These are phyloP conservation scores for Penicillium crystallinum DNA, from an alignment of 495 filamentous ascomycete genomes.

Conservation along the genomic window DNA sequence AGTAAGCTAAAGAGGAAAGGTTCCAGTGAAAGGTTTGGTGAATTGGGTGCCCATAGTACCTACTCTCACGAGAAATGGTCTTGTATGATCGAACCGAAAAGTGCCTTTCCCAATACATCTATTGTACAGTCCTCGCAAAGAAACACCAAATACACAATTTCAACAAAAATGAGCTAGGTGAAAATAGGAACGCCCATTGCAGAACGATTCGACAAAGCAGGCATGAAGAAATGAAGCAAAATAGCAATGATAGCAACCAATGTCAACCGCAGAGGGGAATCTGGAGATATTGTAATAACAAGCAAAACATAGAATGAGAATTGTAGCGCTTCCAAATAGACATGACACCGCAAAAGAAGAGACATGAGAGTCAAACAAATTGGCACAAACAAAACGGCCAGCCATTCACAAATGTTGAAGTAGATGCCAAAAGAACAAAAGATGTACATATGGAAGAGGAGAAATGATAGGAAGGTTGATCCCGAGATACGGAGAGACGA, in stretches of 20 bases:
- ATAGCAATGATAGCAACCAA: slow-evolving; percentile 11
- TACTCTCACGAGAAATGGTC: too few species aligned
- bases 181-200: neutral
- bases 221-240: slow-evolving; percentile 7
- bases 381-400: neutral
- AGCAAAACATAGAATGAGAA: slow-evolving; percentile 11
- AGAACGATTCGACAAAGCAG: neutral
- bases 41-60: too few species aligned
- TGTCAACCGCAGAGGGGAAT: slow-evolving; percentile 20
- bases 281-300: slow-evolving; percentile 13
- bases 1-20: too few species aligned
- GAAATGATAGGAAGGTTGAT: neutral
- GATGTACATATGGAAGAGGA: slow-evolving; percentile 4
- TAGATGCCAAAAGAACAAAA: neutral
- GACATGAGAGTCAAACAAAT: neutral
- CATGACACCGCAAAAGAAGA: neutral
- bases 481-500: slow-evolving; percentile 12
- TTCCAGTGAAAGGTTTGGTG: too few species aligned
- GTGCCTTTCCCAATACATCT: slow-evolving; percentile 18
- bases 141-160: slow-evolving; percentile 17
- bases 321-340: slow-evolving; percentile 7
- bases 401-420: neutral
- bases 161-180: slow-evolving; percentile 4
- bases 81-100: slow-evolving; percentile 19
- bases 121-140: slow-evolving; percentile 20